Percentiles rank a stretch among this genome's conserved stretches.
These are phyloP conservation scores for Dendrobium huoshanense DNA, from an alignment of 106 monocot species.

Conservation along the genomic window DNA sequence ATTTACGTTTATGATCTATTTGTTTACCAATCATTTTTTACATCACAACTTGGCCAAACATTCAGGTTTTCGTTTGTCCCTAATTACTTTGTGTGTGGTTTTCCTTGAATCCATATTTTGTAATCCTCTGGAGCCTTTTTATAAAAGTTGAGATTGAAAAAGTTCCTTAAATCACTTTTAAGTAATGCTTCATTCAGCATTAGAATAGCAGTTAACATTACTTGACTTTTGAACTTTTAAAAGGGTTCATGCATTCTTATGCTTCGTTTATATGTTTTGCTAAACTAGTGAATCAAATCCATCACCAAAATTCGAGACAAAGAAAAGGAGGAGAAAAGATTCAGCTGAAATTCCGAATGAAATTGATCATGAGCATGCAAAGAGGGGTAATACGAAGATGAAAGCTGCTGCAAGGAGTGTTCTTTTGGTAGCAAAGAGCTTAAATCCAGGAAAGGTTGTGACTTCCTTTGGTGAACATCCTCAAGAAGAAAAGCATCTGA, in stretches of 20 bases:
- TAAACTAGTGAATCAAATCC: slow-evolving; percentile 55
- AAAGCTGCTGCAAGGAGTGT: slow-evolving; percentile 65
- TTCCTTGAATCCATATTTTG: neutral
- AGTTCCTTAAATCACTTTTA: neutral
- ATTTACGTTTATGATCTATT: neutral
- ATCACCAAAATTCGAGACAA: slow-evolving; percentile 47
- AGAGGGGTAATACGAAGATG: slow-evolving; percentile 30
- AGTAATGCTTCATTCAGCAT: neutral
- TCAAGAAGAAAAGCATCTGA: slow-evolving; percentile 54
- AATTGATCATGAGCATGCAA: slow-evolving; percentile 13
- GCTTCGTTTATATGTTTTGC: neutral
- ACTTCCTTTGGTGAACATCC: slow-evolving; percentile 28
- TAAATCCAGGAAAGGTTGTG: slow-evolving; percentile 18
- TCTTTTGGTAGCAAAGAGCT: slow-evolving; percentile 42
- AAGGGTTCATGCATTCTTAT: neutral
- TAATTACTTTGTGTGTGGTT: neutral
- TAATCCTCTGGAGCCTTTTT: neutral
- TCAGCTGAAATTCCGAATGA: slow-evolving; percentile 28
- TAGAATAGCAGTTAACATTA: neutral
- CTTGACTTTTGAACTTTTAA: neutral
- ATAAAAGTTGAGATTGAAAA: neutral
- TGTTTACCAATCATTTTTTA: neutral
- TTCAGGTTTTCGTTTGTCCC: neutral
- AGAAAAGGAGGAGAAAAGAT: slow-evolving; percentile 89
- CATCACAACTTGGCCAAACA: neutral